These are phyloP conservation scores for Leccinum barrowsii DNA, from an alignment of 768 basidiomycete species.

Conservation along the genomic window DNA sequence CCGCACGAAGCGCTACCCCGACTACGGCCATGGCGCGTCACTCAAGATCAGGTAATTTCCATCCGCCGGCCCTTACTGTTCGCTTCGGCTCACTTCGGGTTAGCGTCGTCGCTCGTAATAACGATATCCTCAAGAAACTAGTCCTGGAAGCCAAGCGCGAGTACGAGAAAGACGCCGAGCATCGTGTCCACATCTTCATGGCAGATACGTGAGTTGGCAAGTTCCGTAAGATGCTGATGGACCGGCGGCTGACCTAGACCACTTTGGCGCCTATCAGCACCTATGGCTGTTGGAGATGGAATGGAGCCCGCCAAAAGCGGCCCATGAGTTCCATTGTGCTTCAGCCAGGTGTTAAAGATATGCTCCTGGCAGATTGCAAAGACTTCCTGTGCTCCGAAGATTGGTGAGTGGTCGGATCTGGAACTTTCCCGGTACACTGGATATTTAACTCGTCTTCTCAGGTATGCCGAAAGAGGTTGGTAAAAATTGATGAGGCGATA, in stretches of 20 bases:
- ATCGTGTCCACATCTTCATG: conserved; percentile 86
- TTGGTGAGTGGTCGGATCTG: conserved; percentile 52
- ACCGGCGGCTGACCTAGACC: neutral
- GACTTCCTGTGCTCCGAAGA: conserved; percentile 83
- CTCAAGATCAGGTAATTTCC: conserved; percentile 71
- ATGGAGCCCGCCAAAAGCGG: conserved; percentile 82
- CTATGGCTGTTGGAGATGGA: conserved; percentile 83
- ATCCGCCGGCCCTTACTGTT: conserved; percentile 11
- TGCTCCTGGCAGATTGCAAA: conserved; percentile 83
- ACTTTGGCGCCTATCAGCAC: conserved; percentile 38
- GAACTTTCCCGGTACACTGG: conserved; percentile 19
- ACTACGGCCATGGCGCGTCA: conserved; percentile 68
- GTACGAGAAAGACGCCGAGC: conserved; percentile 88
- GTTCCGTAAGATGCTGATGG: conserved; percentile 6
- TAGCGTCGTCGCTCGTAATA: conserved; percentile 85
- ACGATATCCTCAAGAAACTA: conserved; percentile 82
- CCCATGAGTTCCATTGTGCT: conserved; percentile 92
- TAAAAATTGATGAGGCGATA: conserved; percentile 20
- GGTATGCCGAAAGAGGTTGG: conserved; percentile 89
- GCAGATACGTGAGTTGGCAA: conserved; percentile 71
- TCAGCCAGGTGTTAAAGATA: conserved; percentile 86
- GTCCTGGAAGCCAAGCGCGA: conserved; percentile 85
- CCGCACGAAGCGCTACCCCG: conserved; percentile 70
- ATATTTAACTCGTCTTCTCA: conserved; percentile 30
- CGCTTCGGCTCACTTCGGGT: conserved; percentile 11